Conservation (phyloP, 352 stramenopile species). For the Phytophthora nicotianae region DNA sequence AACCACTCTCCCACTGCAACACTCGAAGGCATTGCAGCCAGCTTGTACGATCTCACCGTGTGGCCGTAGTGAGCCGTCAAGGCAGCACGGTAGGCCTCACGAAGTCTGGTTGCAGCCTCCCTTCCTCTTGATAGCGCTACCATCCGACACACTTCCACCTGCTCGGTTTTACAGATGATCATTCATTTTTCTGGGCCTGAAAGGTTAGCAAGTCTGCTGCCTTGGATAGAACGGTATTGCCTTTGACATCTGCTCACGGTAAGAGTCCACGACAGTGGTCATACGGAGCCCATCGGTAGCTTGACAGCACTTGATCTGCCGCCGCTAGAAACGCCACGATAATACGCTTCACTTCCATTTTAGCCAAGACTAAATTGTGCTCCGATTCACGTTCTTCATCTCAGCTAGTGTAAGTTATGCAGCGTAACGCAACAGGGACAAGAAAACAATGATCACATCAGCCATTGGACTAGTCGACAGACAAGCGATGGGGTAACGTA, state of each 20-base stretch:
- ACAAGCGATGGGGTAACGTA: slow-evolving; percentile 9
- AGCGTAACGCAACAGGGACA: slow-evolving; percentile 7
- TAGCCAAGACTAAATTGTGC: no score
- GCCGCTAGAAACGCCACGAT: background rate
- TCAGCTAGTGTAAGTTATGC: background rate
- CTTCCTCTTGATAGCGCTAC: slow-evolving; percentile 3
- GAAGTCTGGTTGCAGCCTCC: slow-evolving; percentile 4
- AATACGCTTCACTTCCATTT: background rate
- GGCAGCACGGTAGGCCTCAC: background rate
- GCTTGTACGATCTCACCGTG: no score
- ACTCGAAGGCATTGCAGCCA: background rate
- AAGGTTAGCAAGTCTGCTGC: slow-evolving; percentile 2
- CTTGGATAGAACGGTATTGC: slow-evolving; percentile 22
- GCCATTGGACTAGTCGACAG: slow-evolving; percentile 17
- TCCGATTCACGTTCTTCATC: background rate
- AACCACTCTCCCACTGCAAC: slow-evolving; percentile 16
- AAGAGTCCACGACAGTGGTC: slow-evolving; percentile 24
- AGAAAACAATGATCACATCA: background rate
- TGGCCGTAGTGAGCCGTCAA: slow-evolving; percentile 9
- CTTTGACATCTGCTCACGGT: slow-evolving; percentile 19
- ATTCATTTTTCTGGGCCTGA: slow-evolving; percentile 4
- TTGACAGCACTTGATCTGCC: background rate
- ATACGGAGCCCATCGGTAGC: slow-evolving; percentile 8
- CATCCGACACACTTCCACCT: slow-evolving; percentile 17
- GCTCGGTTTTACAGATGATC: slow-evolving; percentile 9